Conservation (phyloP, 1,139 yeast genomes). For the Yamadazyma sp. region DNA sequence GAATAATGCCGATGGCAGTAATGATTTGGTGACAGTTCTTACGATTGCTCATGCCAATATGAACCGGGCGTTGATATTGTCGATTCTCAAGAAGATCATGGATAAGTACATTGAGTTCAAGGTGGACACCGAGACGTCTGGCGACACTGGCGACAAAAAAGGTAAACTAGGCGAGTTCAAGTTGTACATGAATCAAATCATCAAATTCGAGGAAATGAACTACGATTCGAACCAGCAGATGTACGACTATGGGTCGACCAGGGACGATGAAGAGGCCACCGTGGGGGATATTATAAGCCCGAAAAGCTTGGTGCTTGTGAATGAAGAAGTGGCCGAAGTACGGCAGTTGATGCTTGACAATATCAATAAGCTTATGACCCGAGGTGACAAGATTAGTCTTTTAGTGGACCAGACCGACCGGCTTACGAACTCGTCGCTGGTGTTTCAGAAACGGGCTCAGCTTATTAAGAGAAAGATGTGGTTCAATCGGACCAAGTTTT, state of each 20-base stretch:
- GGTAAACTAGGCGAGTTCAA: conserved; percentile 49
- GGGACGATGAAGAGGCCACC: conserved; percentile 18
- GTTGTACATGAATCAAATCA: conserved; percentile 51
- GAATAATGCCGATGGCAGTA: conserved; percentile 43
- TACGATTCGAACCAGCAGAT: conserved; percentile 36
- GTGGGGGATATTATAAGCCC: conserved; percentile 33
- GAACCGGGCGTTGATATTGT: conserved; percentile 45
- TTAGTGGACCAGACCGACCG: conserved; percentile 82
- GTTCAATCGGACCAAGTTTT: conserved; percentile 55
- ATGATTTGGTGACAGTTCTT: conserved; percentile 51
- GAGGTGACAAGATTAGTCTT: conserved; percentile 77
- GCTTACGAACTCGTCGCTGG: conserved; percentile 64
- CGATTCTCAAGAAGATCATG: conserved; percentile 49
- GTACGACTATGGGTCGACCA: conserved; percentile 36
- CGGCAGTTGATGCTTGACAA: conserved; percentile 67
- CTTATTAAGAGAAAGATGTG: conserved; percentile 66
- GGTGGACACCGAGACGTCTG: conserved; percentile 21
- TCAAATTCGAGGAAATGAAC: conserved; percentile 49
- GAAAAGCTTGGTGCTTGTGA: conserved; percentile 40
- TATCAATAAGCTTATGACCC: conserved; percentile 64
- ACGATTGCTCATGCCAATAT: conserved; percentile 46
- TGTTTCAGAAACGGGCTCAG: conserved; percentile 72
- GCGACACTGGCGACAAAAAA: conserved; percentile 18
- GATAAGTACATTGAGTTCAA: conserved; percentile 48
- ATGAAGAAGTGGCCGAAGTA: conserved; percentile 54